Base-by-base conservation (phyloP, 2,329 filamentous ascomycete genomes). In the Beauveria sp. region DNA sequence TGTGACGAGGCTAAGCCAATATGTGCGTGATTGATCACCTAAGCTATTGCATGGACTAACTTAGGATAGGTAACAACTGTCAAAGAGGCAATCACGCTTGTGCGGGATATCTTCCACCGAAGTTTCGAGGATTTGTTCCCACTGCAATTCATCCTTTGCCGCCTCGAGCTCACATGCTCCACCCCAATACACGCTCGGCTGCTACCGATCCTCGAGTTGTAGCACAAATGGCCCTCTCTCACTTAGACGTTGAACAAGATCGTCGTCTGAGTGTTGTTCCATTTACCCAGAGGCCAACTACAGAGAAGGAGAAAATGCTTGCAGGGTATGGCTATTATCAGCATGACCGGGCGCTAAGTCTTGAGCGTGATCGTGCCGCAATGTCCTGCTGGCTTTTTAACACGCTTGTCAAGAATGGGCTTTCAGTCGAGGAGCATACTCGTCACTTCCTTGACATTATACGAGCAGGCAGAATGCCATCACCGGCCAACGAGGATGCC, bases 1-100 rank as follows among this genome's bases (percentile, higher is more conserved):
- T 98, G 93, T 71, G 93, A 98, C 72, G 95, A 98, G 78, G 84
- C 84, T 60, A 96, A 96, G 73, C 95, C 95, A 34, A 87, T 91
- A 74, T 98, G 93, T 96, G 80, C 81, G 80, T 9, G 2, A 20
- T 34, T 14, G 18, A 42, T 10, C 34, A 34, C 31, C n/a, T 18
- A 10, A 14, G 22, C 24, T 34, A 55, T n/a, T 22, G 12, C 9
- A n/a, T 45, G 49, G 16, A 48, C 50, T 38, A 68, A 66, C 66
- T 56, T 67, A 69, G 43, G 65, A 55, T 65, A 93, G 90, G 89
- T 76, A 89, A 88, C 72, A 98, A 99, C 70, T 99, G 95, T 76
- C 81, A 89, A 60, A 89, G 91, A 64, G 93, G 95, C 54, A 91
- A 90, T n/a, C 97, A 97, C 73, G 79, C 90, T 43, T 99, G 95